These are phyloP conservation scores for Madurella mycetomatis DNA, from an alignment of 2,329 filamentous ascomycete genomes.

Conservation along the genomic window DNA sequence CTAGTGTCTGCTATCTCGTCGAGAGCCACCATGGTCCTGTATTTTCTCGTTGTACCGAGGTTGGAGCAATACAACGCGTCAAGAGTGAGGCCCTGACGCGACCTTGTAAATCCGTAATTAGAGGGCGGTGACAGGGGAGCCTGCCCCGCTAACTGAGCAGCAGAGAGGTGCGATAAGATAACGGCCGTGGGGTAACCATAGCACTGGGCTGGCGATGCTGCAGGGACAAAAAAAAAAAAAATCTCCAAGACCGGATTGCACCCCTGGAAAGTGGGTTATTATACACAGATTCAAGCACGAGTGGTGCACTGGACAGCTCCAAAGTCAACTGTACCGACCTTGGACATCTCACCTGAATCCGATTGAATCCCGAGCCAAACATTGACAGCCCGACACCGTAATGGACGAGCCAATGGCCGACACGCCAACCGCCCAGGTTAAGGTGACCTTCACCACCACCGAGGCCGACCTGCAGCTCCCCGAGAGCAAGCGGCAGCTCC, in stretches of 20 bases:
- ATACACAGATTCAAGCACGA: neutral
- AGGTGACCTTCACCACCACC: constrained; percentile 63
- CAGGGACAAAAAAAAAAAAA: constrained; percentile 21
- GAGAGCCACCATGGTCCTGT: constrained; percentile 39
- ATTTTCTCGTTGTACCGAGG: neutral
- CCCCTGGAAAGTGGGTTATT: constrained; percentile 6
- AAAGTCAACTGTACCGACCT: neutral
- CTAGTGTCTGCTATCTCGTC: constrained; percentile 38
- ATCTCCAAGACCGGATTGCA: constrained; percentile 14
- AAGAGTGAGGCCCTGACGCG: constrained; percentile 9
- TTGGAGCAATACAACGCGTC: constrained; percentile 13
- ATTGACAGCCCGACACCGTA: constrained; percentile 10
- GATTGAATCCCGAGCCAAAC: neutral
- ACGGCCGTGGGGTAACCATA: constrained; percentile 19
- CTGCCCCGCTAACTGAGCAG: constrained; percentile 14
- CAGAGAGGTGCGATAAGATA: constrained; percentile 26
- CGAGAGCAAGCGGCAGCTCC: constrained; percentile 57
- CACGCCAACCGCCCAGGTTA: constrained; percentile 49
- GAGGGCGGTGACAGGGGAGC: constrained; percentile 13
- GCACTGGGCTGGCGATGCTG: neutral
- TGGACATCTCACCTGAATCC: neutral
- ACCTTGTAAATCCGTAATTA: constrained; percentile 12
- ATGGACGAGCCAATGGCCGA: constrained; percentile 28
- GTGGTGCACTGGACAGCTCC: neutral
- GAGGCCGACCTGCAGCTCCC: constrained; percentile 59